These are phyloP conservation scores for Byssoonygena ceratinophila DNA, from an alignment of 2,329 filamentous ascomycete genomes.

Conservation along the genomic window DNA sequence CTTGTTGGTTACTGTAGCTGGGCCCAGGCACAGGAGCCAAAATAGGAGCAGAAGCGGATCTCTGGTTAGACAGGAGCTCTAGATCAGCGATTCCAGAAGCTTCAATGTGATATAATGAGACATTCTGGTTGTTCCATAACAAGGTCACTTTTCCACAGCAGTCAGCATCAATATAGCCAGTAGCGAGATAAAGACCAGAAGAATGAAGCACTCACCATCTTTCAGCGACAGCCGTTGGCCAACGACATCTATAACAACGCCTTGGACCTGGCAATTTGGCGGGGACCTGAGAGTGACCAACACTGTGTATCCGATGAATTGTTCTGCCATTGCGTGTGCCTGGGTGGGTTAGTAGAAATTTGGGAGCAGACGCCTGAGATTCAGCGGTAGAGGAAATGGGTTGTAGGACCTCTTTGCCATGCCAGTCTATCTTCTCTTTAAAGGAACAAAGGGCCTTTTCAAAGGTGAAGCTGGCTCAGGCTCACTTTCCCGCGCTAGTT, in stretches of 20 bases:
- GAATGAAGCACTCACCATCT: slow-evolving; percentile 49
- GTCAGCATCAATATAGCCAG: slow-evolving; percentile 30
- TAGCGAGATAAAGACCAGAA: not conserved
- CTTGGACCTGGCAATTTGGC: slow-evolving; percentile 54
- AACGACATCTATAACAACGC: slow-evolving; percentile 59
- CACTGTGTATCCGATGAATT: slow-evolving; percentile 68
- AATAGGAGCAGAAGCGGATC: slow-evolving; percentile 11
- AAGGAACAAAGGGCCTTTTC: not conserved
- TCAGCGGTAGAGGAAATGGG: not conserved
- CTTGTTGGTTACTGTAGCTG: not conserved
- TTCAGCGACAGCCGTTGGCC: slow-evolving; percentile 59
- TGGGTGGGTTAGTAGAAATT: not conserved
- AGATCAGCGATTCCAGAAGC: slow-evolving; percentile 51
- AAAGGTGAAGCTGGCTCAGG: not conserved
- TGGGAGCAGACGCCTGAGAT: not conserved
- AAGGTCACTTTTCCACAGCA: slow-evolving; percentile 32
- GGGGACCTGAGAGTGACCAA: slow-evolving; percentile 60
- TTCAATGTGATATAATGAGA: slow-evolving; percentile 47
- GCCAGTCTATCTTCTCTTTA: not conserved
- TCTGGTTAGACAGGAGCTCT: slow-evolving; percentile 37
- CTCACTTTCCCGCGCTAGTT: not conserved
- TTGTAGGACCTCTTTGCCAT: not conserved
- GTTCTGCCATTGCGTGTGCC: slow-evolving; percentile 49
- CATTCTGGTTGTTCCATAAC: slow-evolving; percentile 42
- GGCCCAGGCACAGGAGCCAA: too few relatives aligned